phyloP scores from a whole-genome alignment of 768 basidiomycete genomes.

The Mycena venus region DNA sequence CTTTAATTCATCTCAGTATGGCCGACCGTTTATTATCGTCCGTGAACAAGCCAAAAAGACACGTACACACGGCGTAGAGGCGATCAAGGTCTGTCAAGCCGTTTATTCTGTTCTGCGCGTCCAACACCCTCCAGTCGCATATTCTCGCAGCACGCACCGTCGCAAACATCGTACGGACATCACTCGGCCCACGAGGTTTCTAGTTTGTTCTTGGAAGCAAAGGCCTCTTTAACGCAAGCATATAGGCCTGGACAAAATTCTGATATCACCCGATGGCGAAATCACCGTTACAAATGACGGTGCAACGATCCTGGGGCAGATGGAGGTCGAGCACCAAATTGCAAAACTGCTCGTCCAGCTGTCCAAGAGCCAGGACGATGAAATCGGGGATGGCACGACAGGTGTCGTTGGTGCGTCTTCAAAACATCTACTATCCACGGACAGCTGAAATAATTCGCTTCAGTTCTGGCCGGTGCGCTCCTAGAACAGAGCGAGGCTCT shows the following conservation, averaged over 20 bases:
- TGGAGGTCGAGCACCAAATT: slow-evolving; percentile 99
- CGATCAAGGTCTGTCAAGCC: slow-evolving; percentile 84
- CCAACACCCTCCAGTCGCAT: slow-evolving; percentile 72
- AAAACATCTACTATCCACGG: background rate
- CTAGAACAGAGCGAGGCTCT: slow-evolving; percentile 94
- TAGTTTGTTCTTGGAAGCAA: slow-evolving; percentile 2
- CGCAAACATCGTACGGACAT: slow-evolving; percentile 94
- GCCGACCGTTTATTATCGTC: slow-evolving; percentile 97
- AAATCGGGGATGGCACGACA: slow-evolving; percentile 99
- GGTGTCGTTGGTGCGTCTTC: slow-evolving; percentile 92
- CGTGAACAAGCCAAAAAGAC: slow-evolving; percentile 95
- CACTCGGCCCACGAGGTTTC: slow-evolving; percentile 92
- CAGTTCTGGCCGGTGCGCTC: slow-evolving; percentile 97
- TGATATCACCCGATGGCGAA: slow-evolving; percentile 96
- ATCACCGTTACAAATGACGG: slow-evolving; percentile 99
- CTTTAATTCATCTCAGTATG: slow-evolving; percentile 71
- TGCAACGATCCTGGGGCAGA: slow-evolving; percentile 97
- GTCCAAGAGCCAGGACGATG: slow-evolving; percentile 98
- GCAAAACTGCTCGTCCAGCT: slow-evolving; percentile 97
- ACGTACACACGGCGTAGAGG: slow-evolving; percentile 91
- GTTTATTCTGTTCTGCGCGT: slow-evolving; percentile 18
- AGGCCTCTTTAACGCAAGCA: slow-evolving; percentile 17
- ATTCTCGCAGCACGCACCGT: slow-evolving; percentile 96
- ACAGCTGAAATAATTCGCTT: background rate
- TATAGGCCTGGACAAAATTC: slow-evolving; percentile 92